Conservation (phyloP, 352 stramenopile species). For the Pythium phragmiticola region DNA sequence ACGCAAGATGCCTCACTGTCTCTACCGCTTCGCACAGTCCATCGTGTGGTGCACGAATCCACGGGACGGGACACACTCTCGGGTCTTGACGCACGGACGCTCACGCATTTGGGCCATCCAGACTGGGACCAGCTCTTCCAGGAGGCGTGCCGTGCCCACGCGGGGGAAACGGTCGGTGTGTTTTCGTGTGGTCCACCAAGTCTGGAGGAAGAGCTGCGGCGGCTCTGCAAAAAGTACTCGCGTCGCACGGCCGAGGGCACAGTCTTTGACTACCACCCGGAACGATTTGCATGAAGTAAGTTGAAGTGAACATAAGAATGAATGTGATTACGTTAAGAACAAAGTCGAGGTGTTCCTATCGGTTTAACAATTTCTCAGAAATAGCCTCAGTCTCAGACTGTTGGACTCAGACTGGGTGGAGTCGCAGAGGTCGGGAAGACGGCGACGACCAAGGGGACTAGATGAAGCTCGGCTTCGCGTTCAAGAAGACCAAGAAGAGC, state of each 20-base stretch:
- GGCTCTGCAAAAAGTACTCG: conserved; percentile 10
- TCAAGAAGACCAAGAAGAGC: conserved; percentile 73
- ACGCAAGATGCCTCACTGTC: neutral
- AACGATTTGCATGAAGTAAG: conserved; percentile 4
- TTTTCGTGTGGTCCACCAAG: conserved; percentile 5
- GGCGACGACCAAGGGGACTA: no score
- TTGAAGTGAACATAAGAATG: neutral
- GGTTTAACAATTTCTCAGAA: neutral
- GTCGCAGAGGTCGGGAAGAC: neutral
- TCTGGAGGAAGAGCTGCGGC: neutral
- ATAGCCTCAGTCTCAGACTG: neutral
- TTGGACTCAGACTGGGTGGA: neutral
- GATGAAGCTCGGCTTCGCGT: conserved; percentile 71
- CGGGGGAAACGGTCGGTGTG: conserved; percentile 1
- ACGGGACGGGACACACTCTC: conserved; percentile 1
- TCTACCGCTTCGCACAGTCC: neutral
- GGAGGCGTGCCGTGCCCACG: conserved; percentile 1
- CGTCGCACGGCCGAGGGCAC: neutral
- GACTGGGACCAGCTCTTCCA: conserved; percentile 12
- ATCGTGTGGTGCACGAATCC: neutral
- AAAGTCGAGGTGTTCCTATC: no score
- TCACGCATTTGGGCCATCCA: conserved; percentile 5
- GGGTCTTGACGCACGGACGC: neutral
- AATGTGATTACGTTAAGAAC: neutral
- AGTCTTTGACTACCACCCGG: conserved; percentile 6